Evolutionary conservation across 495 filamentous ascomycete species (phyloP).

Genomic region (Penicillium paxilli): DNA sequence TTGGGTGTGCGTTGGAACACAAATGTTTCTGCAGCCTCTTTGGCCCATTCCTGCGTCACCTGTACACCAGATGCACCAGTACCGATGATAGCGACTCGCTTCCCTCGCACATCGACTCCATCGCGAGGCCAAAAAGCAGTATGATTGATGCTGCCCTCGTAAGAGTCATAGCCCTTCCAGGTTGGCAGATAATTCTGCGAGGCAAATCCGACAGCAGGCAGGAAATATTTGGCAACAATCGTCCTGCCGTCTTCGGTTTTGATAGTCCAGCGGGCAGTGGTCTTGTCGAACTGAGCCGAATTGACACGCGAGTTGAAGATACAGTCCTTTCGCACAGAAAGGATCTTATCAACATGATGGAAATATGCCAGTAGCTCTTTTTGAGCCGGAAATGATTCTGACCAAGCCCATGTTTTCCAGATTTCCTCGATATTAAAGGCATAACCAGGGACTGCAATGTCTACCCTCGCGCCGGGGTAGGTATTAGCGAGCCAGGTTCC

Average conservation of each 20-base stretch:
- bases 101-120: conserved; percentile 46
- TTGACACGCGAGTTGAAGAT: conserved; percentile 50
- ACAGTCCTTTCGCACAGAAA: conserved; percentile 51
- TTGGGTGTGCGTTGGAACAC: conserved; percentile 59
- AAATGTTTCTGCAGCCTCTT: conserved; percentile 35
- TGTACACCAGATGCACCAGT: conserved; percentile 63
- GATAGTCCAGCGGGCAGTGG: conserved; percentile 44
- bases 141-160: conserved; percentile 55
- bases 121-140: conserved; percentile 60
- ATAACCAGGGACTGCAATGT: conserved; percentile 51
- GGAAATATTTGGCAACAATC: conserved; percentile 47
- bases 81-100: conserved; percentile 57
- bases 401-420: conserved; percentile 57
- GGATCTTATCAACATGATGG: conserved; percentile 50
- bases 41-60: conserved; percentile 50
- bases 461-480: conserved; percentile 50
- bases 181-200: conserved; percentile 43
- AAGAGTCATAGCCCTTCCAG: conserved; percentile 52
- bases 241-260: conserved; percentile 47
- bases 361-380: conserved; percentile 57
- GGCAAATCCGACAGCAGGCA: conserved; percentile 42
- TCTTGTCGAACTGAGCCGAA: conserved; percentile 39
- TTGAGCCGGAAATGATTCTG: conserved; percentile 49
- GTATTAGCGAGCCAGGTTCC: conserved; percentile 54
- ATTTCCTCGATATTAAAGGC: conserved; percentile 51